Percentiles rank a stretch among this genome's conserved stretches.
Conservation (phyloP, 257 asterid species). For the Voacanga thouarsii region DNA sequence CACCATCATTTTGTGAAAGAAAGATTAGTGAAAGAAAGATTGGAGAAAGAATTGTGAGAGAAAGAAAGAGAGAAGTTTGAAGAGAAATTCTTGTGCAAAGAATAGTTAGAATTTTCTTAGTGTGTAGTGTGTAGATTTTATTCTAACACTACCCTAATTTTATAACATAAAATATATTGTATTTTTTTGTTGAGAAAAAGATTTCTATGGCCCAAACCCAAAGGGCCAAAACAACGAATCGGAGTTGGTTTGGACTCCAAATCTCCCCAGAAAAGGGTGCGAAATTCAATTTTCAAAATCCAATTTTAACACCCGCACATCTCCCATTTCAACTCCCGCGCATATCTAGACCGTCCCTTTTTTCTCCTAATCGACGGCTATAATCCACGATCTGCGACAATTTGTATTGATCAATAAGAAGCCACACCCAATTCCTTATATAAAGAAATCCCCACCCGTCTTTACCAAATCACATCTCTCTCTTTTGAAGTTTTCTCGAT, state of each 20-base stretch:
- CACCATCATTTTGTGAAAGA: too few species aligned
- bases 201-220: not conserved
- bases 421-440: constrained; percentile 10
- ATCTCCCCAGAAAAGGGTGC: not conserved
- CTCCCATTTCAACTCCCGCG: constrained; percentile 5
- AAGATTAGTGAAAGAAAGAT: too few species aligned
- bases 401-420: constrained; percentile 3
- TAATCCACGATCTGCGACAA: not conserved
- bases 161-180: too few species aligned
- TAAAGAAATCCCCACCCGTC: not conserved
- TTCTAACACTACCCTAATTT: too few species aligned
- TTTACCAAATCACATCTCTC: not conserved
- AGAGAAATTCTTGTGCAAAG: too few species aligned
- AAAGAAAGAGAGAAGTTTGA: too few species aligned
- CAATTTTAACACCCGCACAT: not conserved
- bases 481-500: not conserved
- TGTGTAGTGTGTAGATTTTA: too few species aligned
- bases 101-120: too few species aligned
- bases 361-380: constrained; percentile 8
- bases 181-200: too few species aligned
- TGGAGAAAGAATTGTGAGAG: too few species aligned
- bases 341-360: constrained; percentile 8
- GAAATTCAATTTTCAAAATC: constrained; percentile 10
- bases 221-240: too few species aligned
- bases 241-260: not conserved